phyloP scores from a whole-genome alignment of 805 yeast species.

The Kuraishia piskuri region DNA sequence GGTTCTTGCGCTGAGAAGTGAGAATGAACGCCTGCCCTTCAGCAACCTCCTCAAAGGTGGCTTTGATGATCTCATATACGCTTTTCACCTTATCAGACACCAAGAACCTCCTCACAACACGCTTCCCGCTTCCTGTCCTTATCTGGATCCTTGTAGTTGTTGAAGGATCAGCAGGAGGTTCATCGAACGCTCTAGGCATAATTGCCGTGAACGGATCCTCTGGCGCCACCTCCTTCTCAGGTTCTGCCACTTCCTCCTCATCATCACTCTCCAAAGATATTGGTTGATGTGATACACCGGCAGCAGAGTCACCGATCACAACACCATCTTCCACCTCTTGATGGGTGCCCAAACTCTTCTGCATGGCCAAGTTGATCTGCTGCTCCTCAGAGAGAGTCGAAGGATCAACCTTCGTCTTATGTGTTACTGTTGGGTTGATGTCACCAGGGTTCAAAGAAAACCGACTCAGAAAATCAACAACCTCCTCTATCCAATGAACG shows the following conservation, averaged over 20 bases:
- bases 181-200: conserved; percentile 42
- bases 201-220: conserved; percentile 21
- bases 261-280: conserved; percentile 12
- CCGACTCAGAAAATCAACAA: conserved; percentile 55
- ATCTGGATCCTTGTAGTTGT: conserved; percentile 74
- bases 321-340: conserved; percentile 21
- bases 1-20: conserved; percentile 47
- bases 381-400: conserved; percentile 71
- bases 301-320: conserved; percentile 19
- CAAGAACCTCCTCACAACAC: conserved; percentile 65
- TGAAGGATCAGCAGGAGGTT: conserved; percentile 47
- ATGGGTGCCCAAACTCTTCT: conserved; percentile 44
- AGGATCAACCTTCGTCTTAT: conserved; percentile 53
- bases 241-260: conserved; percentile 6
- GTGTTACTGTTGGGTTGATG: conserved; percentile 58
- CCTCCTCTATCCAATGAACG: conserved; percentile 55
- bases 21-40: conserved; percentile 44
- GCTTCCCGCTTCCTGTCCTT: conserved; percentile 80
- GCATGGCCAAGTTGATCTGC: conserved; percentile 69
- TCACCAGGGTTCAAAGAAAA: conserved; percentile 59
- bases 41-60: conserved; percentile 34
- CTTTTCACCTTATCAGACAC: conserved; percentile 46
- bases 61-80: conserved; percentile 63
- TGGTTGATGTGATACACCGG: conserved; percentile 4
- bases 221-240: neutral